Evolutionary conservation across 371 early-diverging fungal genomes (phyloP).

Genomic region (Lichtheimia ornata): DNA sequence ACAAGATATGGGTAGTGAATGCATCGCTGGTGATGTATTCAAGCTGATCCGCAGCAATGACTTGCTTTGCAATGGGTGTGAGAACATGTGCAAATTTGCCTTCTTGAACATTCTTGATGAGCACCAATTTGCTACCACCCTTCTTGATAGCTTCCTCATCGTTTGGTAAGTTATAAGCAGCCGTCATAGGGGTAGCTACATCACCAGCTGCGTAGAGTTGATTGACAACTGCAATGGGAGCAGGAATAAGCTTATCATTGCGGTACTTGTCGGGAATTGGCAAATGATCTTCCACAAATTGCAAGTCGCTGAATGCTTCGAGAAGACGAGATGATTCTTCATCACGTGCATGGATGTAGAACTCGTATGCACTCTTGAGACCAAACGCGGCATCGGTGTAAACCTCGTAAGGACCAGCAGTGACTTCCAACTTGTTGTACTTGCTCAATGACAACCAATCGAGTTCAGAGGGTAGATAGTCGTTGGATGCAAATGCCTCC

Average conservation of each 20-base stretch:
- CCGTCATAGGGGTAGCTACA: slow-evolving; percentile 68
- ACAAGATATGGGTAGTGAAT: slow-evolving; percentile 77
- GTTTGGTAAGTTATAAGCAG: slow-evolving; percentile 86
- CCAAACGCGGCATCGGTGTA: slow-evolving; percentile 76
- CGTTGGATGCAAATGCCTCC: slow-evolving; percentile 63
- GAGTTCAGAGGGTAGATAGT: slow-evolving; percentile 71
- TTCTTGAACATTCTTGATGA: slow-evolving; percentile 84
- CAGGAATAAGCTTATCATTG: slow-evolving; percentile 65
- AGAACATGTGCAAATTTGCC: slow-evolving; percentile 73
- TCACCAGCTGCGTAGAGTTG: slow-evolving; percentile 78
- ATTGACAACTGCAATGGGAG: slow-evolving; percentile 82
- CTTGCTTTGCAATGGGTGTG: slow-evolving; percentile 64
- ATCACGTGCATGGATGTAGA: slow-evolving; percentile 77
- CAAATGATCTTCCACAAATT: slow-evolving; percentile 70
- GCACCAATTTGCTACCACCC: slow-evolving; percentile 76
- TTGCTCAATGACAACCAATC: slow-evolving; percentile 74
- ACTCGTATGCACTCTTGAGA: slow-evolving; percentile 72
- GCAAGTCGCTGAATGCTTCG: slow-evolving; percentile 72
- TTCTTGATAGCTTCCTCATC: slow-evolving; percentile 77
- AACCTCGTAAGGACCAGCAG: slow-evolving; percentile 79
- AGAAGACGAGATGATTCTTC: slow-evolving; percentile 60
- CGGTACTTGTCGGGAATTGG: slow-evolving; percentile 77
- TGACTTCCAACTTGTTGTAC: slow-evolving; percentile 63
- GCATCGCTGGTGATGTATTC: slow-evolving; percentile 67
- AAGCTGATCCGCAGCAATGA: slow-evolving; percentile 59